Evolutionary conservation across 2,329 filamentous ascomycete species (phyloP).

Genomic region (Aspergillus fructus): DNA sequence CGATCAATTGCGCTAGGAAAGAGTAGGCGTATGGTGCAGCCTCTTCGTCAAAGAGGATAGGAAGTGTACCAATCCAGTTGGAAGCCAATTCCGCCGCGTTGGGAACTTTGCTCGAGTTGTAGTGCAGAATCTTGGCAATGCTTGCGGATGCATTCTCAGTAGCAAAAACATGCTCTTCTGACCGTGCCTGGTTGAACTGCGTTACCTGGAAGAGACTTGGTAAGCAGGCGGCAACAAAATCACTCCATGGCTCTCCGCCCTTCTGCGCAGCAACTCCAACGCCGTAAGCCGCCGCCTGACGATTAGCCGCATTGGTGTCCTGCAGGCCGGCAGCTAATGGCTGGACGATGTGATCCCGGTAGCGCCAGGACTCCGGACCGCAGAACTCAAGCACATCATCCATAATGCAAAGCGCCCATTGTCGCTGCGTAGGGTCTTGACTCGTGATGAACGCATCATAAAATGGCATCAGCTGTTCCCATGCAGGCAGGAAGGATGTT

Average conservation of each 20-base stretch:
- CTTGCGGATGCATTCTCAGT: constrained; percentile 97
- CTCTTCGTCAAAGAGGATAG: constrained; percentile 93
- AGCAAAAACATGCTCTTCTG: constrained; percentile 92
- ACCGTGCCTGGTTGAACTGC: constrained; percentile 75
- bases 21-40: constrained; percentile 94
- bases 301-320: constrained; percentile 83
- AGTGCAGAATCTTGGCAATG: constrained; percentile 95
- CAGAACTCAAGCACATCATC: constrained; percentile 98
- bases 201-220: constrained; percentile 82
- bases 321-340: constrained; percentile 83
- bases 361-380: constrained; percentile 81
- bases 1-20: constrained; percentile 86
- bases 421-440: constrained; percentile 81
- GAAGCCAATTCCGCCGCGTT: constrained; percentile 73
- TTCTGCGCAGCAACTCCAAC: constrained; percentile 94
- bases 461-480: constrained; percentile 80
- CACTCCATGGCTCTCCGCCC: constrained; percentile 81
- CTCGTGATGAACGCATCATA: constrained; percentile 84
- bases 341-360: constrained; percentile 80
- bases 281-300: constrained; percentile 93
- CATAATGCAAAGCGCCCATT: constrained; percentile 99
- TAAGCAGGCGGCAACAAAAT: constrained; percentile 78
- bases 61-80: constrained; percentile 90
- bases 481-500: constrained; percentile 76
- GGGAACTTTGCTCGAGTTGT: constrained; percentile 72